Evolutionary conservation across 139 green algal species (phyloP).

Genomic region (Micractinium conductrix): DNA sequence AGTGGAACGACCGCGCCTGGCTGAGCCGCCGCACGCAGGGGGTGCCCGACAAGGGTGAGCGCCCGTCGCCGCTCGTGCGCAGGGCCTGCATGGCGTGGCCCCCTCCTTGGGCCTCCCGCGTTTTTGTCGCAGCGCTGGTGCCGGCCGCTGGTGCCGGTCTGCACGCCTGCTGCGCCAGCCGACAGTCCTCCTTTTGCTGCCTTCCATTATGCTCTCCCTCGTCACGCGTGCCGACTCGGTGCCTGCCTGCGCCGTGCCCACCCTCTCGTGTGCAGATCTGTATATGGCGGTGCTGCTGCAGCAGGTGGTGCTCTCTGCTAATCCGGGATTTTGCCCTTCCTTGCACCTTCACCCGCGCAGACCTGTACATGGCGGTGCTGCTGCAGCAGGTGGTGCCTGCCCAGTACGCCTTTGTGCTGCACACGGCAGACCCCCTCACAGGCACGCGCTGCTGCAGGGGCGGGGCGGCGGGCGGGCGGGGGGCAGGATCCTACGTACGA

Average conservation of each 20-base stretch:
- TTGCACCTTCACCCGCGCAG: neutral
- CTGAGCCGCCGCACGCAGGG: constrained; percentile 65
- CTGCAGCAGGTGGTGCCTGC: constrained; percentile 72
- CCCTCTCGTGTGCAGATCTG: constrained; percentile 52
- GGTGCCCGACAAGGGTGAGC: constrained; percentile 62
- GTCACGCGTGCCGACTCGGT: too few relatives aligned
- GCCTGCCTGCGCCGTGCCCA: too few relatives aligned
- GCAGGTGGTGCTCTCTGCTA: constrained; percentile 63
- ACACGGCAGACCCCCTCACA: constrained; percentile 88
- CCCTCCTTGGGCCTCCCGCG: too few relatives aligned
- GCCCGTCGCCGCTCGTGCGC: neutral
- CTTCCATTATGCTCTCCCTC: neutral
- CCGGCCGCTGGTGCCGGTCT: too few relatives aligned
- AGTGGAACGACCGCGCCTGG: constrained; percentile 86
- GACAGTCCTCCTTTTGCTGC: too few relatives aligned
- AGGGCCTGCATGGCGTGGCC: neutral
- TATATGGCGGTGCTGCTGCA: constrained; percentile 88
- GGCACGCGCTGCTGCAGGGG: constrained; percentile 1
- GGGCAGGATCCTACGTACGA: too few relatives aligned
- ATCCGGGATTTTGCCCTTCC: too few relatives aligned
- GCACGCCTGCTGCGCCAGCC: too few relatives aligned
- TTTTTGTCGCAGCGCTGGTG: too few relatives aligned
- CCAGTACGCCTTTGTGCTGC: constrained; percentile 93
- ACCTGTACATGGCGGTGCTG: constrained; percentile 87
- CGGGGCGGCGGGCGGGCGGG: too few relatives aligned